Evolutionary conservation across 441 rosid species (phyloP).

Genomic region (Erodium texanum): DNA sequence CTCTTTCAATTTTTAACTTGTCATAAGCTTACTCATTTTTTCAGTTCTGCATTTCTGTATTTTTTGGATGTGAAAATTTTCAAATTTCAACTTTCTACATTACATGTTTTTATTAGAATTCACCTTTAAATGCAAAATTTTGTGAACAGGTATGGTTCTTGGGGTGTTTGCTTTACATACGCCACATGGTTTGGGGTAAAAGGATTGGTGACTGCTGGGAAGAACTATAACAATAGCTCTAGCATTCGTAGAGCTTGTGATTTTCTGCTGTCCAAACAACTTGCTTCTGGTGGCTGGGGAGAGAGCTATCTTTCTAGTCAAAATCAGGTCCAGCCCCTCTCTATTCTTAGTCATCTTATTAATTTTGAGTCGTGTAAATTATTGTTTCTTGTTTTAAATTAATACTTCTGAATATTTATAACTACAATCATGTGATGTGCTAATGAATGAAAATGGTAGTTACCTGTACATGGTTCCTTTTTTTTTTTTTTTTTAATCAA

Average conservation of each 20-base stretch:
- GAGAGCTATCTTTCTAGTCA: constrained; percentile 89
- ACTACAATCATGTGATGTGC: background rate
- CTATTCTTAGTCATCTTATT: background rate
- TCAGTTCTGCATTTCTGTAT: too few relatives aligned
- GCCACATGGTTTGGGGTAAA: constrained; percentile 79
- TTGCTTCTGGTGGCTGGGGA: constrained; percentile 87
- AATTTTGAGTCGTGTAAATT: background rate
- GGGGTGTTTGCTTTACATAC: constrained; percentile 92
- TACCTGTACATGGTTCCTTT: background rate
- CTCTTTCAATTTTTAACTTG: background rate
- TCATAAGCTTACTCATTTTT: background rate
- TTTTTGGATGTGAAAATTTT: too few relatives aligned
- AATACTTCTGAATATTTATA: background rate
- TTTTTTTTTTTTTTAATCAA: too few relatives aligned
- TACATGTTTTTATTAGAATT: too few relatives aligned
- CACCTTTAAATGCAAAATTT: too few relatives aligned
- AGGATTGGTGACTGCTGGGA: constrained; percentile 74
- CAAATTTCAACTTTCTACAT: too few relatives aligned
- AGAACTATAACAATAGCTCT: constrained; percentile 37
- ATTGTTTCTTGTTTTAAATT: too few relatives aligned
- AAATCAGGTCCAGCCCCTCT: too few relatives aligned
- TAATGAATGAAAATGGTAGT: background rate
- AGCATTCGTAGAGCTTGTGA: constrained; percentile 43
- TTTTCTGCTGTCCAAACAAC: constrained; percentile 69
- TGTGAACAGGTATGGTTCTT: constrained; percentile 74